Evolutionary conservation across 169 alveolate genomes (phyloP).

Genomic region (Neospora caninum): DNA sequence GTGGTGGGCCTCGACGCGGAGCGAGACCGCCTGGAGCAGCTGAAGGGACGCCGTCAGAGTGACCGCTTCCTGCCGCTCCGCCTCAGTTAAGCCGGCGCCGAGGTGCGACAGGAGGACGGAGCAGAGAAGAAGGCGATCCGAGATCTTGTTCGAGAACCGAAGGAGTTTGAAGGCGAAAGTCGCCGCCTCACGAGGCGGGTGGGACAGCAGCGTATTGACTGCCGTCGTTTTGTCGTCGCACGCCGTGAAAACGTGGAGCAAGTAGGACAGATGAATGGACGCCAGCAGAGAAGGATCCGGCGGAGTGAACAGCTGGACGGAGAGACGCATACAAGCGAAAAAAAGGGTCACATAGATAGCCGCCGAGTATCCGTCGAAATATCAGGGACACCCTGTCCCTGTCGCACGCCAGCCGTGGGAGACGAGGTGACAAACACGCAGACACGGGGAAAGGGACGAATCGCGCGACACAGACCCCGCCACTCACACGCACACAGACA

Average conservation of each 20-base stretch:
- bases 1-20: slow-evolving; percentile 68
- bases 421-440: no score
- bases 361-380: no score
- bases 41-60: slow-evolving; percentile 71
- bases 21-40: slow-evolving; percentile 66
- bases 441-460: no score
- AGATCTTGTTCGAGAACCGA: background rate
- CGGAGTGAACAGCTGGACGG: background rate
- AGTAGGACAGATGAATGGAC: background rate
- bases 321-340: background rate
- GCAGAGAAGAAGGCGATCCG: slow-evolving; percentile 57
- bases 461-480: no score
- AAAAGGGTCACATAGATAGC: background rate
- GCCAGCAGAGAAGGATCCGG: background rate
- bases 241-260: slow-evolving; percentile 27
- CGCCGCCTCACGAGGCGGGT: slow-evolving; percentile 28
- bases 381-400: no score
- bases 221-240: slow-evolving; percentile 43
- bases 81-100: background rate
- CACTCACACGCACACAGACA: no score
- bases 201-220: background rate
- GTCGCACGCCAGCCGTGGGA: no score
- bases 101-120: slow-evolving; percentile 29
- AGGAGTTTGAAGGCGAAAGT: slow-evolving; percentile 19
- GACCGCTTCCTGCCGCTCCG: slow-evolving; percentile 47